Conservation (phyloP, 306 rosid genomes). For the Trifolium repens region DNA sequence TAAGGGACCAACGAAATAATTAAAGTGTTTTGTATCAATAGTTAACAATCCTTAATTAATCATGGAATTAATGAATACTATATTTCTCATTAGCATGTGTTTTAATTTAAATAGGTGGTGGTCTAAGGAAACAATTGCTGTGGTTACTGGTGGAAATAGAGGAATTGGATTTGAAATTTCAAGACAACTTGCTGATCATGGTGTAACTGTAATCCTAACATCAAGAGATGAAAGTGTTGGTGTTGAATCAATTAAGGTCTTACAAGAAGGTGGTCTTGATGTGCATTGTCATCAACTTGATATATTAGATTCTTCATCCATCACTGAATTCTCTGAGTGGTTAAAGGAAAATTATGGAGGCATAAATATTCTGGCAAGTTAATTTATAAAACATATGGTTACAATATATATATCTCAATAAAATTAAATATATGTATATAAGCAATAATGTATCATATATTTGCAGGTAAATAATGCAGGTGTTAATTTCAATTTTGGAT, state of each 20-base stretch:
- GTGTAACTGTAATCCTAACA: slow-evolving; percentile 78
- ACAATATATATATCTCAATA: background rate
- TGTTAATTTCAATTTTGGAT: slow-evolving; percentile 84
- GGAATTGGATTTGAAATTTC: slow-evolving; percentile 92
- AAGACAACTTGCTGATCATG: slow-evolving; percentile 81
- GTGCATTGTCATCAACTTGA: slow-evolving; percentile 77
- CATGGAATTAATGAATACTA: slow-evolving; percentile 3
- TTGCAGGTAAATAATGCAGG: slow-evolving; percentile 89
- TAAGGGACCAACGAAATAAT: too few relatives aligned
- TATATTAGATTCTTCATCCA: slow-evolving; percentile 69
- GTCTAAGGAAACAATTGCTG: slow-evolving; percentile 85
- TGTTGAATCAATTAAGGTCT: slow-evolving; percentile 79
- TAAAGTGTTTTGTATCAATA: background rate
- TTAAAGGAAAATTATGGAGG: slow-evolving; percentile 75
- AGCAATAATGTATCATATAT: background rate
- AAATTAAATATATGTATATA: slow-evolving; percentile 8
- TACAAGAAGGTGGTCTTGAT: slow-evolving; percentile 84
- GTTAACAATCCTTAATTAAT: background rate
- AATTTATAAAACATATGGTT: slow-evolving; percentile 4
- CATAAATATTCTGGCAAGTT: slow-evolving; percentile 75
- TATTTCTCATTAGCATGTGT: background rate
- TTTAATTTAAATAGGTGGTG: slow-evolving; percentile 77
- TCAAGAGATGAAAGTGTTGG: slow-evolving; percentile 81
- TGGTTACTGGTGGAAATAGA: slow-evolving; percentile 89
- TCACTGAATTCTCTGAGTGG: slow-evolving; percentile 66